Conservation (phyloP, 495 filamentous ascomycete species). For the Penicillium odoratum region DNA sequence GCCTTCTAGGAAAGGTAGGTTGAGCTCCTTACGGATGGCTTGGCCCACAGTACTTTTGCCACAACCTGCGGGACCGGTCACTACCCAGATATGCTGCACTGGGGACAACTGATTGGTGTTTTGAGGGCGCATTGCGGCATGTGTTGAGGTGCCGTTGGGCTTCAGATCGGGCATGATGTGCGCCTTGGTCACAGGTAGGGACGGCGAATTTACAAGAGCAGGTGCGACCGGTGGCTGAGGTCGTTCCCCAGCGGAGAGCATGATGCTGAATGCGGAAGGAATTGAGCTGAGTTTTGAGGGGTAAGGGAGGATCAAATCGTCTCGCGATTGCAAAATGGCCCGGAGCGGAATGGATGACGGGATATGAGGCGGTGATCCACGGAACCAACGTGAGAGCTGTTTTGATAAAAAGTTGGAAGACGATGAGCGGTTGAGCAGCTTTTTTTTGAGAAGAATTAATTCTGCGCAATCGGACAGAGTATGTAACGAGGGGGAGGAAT, state of each 20-base stretch:
- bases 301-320: neutral
- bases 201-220: conserved; percentile 26
- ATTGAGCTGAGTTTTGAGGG: neutral
- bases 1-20: conserved; percentile 86
- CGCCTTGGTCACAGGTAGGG: conserved; percentile 21
- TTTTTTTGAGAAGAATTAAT: neutral
- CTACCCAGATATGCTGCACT: conserved; percentile 88
- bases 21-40: conserved; percentile 67
- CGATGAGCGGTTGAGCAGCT: neutral
- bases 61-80: conserved; percentile 96
- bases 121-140: conserved; percentile 22
- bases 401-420: neutral
- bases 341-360: conserved; percentile 18
- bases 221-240: conserved; percentile 31
- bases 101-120: conserved; percentile 18
- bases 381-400: neutral
- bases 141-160: conserved; percentile 21
- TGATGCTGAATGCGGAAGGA: conserved; percentile 27
- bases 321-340: conserved; percentile 9
- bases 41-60: conserved; percentile 93
- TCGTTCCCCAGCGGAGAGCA: conserved; percentile 48
- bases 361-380: conserved; percentile 23
- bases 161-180: conserved; percentile 24
- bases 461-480: conserved; percentile 1
- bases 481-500: conserved; percentile 7